phyloP scores from a whole-genome alignment of 352 stramenopile species.

The Phytophthora sansomeana region DNA sequence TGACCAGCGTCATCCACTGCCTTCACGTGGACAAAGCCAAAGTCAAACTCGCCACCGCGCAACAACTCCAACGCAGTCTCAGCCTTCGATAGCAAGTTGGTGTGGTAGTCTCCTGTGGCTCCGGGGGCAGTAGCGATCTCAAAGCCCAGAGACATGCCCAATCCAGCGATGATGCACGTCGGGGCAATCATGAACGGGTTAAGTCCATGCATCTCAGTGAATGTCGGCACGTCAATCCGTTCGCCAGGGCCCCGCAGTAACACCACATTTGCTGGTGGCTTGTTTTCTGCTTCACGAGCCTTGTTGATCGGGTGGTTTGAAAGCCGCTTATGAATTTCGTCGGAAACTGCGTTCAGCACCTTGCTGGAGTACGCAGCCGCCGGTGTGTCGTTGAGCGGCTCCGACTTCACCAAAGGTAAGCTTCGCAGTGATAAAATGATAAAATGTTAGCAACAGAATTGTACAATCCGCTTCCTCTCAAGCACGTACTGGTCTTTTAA shows the following conservation, averaged over 20 bases:
- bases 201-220: constrained; percentile 82
- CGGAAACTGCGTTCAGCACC: constrained; percentile 81
- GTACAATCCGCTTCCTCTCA: neutral
- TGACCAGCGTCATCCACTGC: constrained; percentile 89
- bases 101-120: constrained; percentile 88
- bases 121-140: constrained; percentile 74
- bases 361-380: constrained; percentile 84
- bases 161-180: constrained; percentile 89
- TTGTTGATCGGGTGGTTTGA: constrained; percentile 83
- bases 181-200: constrained; percentile 90
- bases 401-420: constrained; percentile 67
- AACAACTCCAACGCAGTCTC: constrained; percentile 72
- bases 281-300: constrained; percentile 48
- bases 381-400: constrained; percentile 65
- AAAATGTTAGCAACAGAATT: constrained; percentile 9
- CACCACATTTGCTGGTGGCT: constrained; percentile 89
- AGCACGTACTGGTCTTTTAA: constrained; percentile 85
- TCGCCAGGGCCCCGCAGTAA: constrained; percentile 84
- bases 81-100: constrained; percentile 82
- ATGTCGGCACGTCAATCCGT: constrained; percentile 86
- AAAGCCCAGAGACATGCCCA: constrained; percentile 89
- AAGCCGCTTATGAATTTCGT: constrained; percentile 69
- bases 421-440: constrained; percentile 36
- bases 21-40: constrained; percentile 89
- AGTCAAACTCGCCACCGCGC: constrained; percentile 56